Evolutionary conservation across 768 basidiomycete species (phyloP), one percentile per base, ranked within the genome.

Genomic region (Pleurotus eryngii): DNA sequence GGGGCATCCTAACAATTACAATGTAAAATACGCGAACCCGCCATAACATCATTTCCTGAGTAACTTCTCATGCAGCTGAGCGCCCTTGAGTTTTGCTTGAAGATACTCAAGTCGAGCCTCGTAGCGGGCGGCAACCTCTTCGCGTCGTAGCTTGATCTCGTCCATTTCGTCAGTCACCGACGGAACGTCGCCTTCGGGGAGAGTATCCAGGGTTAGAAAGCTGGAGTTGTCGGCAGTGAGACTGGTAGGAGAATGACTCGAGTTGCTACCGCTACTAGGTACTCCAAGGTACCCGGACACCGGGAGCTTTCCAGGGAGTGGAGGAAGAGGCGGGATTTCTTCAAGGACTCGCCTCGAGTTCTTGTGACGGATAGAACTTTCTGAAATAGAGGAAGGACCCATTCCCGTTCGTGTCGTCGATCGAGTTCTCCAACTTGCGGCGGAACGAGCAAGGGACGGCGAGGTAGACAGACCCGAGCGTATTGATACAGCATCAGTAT

Each of bases 61-160:
- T 26, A 81, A 69, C 60, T 72, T 76, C 63, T 82, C 81, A 56
- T 73, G 78, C 11, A 93, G 68, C 73, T 92, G 87, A 4, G 89
- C 89, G 15, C 84, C 84, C 70, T 86, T 91, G 66, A 92, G 73
- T 64, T 82, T 84, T 30, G 89, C 91, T 45, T 81, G 78, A 27
- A 93, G 75, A 65, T 85, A 93, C 61, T 90, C 88, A 56, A 92
- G 67, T 49, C 89, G 83, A 24, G 81, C 77, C 53, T 84, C 82
- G 68, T 90, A 93, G 50, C 90, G 80, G 56, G 72, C 77, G 24
- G 81, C 80, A 49, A 92, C 82, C 60, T 89, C 89, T 24, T 78
- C 79, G 42, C 83, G 78, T 40, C 89, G 80, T 56, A 78, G 74
- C 51, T 85, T 81, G 53, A 92, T 81, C 58, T 90, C 87, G 2